Percentiles rank a stretch among this genome's conserved stretches.
Conservation (phyloP, 2,329 filamentous ascomycete species). For the Cephalotrichum gorgonifer region DNA sequence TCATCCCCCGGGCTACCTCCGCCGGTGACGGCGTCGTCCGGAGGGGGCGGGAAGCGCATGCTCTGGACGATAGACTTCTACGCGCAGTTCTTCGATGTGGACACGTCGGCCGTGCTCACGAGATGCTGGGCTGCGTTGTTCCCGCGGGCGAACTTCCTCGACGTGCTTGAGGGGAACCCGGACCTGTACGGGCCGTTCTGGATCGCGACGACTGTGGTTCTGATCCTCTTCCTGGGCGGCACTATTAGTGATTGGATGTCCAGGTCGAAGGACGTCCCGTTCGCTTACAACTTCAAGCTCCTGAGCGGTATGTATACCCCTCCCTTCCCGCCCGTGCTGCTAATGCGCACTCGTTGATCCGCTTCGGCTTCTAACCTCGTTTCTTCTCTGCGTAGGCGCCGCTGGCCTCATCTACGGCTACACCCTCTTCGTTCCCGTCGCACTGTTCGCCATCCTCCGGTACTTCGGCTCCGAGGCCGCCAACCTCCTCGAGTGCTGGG, state of each 20-base stretch:
- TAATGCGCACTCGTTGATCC: neutral
- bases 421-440: slow-evolving; percentile 75
- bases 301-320: slow-evolving; percentile 56
- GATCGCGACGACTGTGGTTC: slow-evolving; percentile 95
- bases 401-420: slow-evolving; percentile 94
- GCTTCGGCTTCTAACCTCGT: neutral
- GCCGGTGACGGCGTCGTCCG: slow-evolving; percentile 40
- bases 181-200: slow-evolving; percentile 96
- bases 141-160: slow-evolving; percentile 88
- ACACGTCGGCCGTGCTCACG: slow-evolving; percentile 78
- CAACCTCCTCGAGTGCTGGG: slow-evolving; percentile 90
- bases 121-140: slow-evolving; percentile 85
- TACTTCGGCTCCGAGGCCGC: slow-evolving; percentile 95
- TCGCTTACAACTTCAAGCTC: slow-evolving; percentile 84
- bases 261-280: slow-evolving; percentile 55
- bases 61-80: slow-evolving; percentile 93
- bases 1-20: slow-evolving; percentile 42
- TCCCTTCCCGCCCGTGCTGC: neutral
- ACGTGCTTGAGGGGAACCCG: slow-evolving; percentile 92
- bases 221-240: slow-evolving; percentile 90
- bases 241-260: slow-evolving; percentile 89
- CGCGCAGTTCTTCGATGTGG: slow-evolving; percentile 96
- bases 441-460: slow-evolving; percentile 75
- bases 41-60: slow-evolving; percentile 57
- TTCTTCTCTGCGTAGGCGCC: slow-evolving; percentile 41